Conservation (phyloP, 257 asterid species). For the Plectranthus barbatus region DNA sequence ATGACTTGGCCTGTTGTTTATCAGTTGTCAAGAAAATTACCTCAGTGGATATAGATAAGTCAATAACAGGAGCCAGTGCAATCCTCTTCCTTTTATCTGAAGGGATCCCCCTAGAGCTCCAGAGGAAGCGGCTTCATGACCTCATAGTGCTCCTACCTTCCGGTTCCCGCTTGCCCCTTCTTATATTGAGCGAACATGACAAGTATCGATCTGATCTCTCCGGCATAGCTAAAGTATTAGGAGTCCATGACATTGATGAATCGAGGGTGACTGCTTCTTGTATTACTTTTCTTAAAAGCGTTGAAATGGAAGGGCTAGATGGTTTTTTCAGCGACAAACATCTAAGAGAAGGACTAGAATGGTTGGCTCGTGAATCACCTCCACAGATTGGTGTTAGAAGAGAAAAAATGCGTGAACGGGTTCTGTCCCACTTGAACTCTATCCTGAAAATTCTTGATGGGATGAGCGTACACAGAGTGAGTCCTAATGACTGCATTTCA, state of each 20-base stretch:
- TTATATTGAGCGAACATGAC: slow-evolving; percentile 48
- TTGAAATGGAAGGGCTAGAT: slow-evolving; percentile 22
- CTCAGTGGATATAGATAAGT: slow-evolving; percentile 30
- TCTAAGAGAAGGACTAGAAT: slow-evolving; percentile 63
- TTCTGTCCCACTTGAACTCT: slow-evolving; percentile 51
- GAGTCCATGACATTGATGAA: slow-evolving; percentile 46
- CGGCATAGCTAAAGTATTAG: slow-evolving; percentile 36
- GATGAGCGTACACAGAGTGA: slow-evolving; percentile 20
- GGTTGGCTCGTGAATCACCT: slow-evolving; percentile 79
- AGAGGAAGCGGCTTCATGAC: slow-evolving; percentile 52
- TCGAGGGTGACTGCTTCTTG: slow-evolving; percentile 30
- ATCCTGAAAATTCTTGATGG: slow-evolving; percentile 34
- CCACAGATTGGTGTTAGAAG: slow-evolving; percentile 44
- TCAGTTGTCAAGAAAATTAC: slow-evolving; percentile 53
- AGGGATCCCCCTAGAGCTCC: slow-evolving; percentile 43
- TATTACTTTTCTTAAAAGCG: slow-evolving; percentile 45
- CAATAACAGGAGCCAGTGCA: slow-evolving; percentile 61
- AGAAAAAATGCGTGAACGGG: slow-evolving; percentile 63
- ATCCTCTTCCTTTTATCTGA: slow-evolving; percentile 63
- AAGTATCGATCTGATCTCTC: slow-evolving; percentile 36
- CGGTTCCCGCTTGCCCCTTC: slow-evolving; percentile 70
- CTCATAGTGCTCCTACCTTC: slow-evolving; percentile 45
- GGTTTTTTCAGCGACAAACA: slow-evolving; percentile 64
- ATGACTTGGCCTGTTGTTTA: slow-evolving; percentile 49
- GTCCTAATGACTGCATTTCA: slow-evolving; percentile 58